Evolutionary conservation across 148 eudicot species (phyloP), one percentile per base, ranked within the genome.

Genomic region (Fagopyrum tataricum): DNA sequence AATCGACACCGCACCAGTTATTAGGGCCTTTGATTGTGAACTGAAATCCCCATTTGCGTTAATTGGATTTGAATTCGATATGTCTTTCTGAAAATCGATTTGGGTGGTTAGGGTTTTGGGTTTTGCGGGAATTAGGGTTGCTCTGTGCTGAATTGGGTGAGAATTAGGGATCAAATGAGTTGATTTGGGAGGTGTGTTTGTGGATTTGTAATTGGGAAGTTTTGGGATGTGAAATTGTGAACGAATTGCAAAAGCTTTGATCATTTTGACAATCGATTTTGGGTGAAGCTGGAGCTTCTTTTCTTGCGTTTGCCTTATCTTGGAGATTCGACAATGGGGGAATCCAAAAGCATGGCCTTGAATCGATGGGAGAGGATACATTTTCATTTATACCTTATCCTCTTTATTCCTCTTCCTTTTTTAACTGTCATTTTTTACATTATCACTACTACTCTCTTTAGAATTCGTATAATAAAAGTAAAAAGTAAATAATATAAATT

Each of bases 1-100:
- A 1, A 90, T 10, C 7, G 89, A 79, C 23, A 81, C 82, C 15
- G 88, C 87, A 18, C 91, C 96, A 4, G 79, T n/a, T 2, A 82
- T 56, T 81, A 82, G 55, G 0, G 26, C 7, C 69, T 61, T 73
- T 40, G 76, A 10, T 51, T 61, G 58, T 40, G 76, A 10, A 4
- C 24, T 42, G 14, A 46, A 58, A n/a, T n/a, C 1, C 68, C 76
- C 76, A 56, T 73, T 58, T 73, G 48, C 47, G 49, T 37, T 23
- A n/a, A 52, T 56, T 20, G 62, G 26, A 4, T 24, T 4, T 24
- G 67, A 26, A 20, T 56, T 56, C 12, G 31, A 12, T 13, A 24
- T 61, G 24, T n/a, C 2, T 20, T 18, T 18, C 2, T 3, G 12
- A 7, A 18, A 6, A n/a, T 7, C 24, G 61, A n/a, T 52, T 14